Evolutionary conservation across 495 filamentous ascomycete species (phyloP).

Genomic region (Talaromyces proteolyticus): DNA sequence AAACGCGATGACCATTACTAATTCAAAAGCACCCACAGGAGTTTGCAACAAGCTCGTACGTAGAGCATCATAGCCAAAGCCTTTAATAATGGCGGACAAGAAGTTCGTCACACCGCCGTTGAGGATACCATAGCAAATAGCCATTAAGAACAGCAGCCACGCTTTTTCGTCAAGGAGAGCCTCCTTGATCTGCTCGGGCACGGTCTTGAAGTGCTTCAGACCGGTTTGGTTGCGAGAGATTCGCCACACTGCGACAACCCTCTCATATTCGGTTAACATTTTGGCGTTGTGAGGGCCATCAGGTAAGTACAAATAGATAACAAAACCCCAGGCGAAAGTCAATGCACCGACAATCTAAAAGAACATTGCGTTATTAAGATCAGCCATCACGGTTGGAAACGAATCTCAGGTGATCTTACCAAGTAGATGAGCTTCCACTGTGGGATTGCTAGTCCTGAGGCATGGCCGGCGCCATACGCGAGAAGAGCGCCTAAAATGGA

Average conservation of each 20-base stretch:
- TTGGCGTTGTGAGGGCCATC: constrained; percentile 35
- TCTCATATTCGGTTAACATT: constrained; percentile 35
- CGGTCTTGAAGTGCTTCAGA: constrained; percentile 33
- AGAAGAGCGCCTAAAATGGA: constrained; percentile 48
- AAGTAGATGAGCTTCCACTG: constrained; percentile 55
- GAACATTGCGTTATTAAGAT: background rate
- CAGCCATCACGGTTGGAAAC: too few species aligned
- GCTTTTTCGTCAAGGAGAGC: constrained; percentile 35
- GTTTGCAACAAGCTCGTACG: constrained; percentile 39
- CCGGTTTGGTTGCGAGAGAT: constrained; percentile 46
- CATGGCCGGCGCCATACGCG: constrained; percentile 48
- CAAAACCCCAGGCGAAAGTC: constrained; percentile 36
- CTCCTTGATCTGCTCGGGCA: constrained; percentile 29
- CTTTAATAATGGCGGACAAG: constrained; percentile 39
- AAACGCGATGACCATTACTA: constrained; percentile 27
- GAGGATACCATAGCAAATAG: constrained; percentile 34
- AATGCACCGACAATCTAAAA: constrained; percentile 31
- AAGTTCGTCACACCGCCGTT: constrained; percentile 43
- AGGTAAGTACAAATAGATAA: constrained; percentile 35
- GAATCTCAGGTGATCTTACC: constrained; percentile 14
- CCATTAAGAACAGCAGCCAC: constrained; percentile 26
- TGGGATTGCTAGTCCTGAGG: constrained; percentile 29
- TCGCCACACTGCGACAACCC: constrained; percentile 34
- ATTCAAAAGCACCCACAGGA: constrained; percentile 39
- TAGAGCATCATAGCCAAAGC: constrained; percentile 29